A percentile compares a stretch with the other conserved stretches of the same genome.
Conservation (phyloP, 2,329 filamentous ascomycete genomes). For the Furcasterigmium sp. region DNA sequence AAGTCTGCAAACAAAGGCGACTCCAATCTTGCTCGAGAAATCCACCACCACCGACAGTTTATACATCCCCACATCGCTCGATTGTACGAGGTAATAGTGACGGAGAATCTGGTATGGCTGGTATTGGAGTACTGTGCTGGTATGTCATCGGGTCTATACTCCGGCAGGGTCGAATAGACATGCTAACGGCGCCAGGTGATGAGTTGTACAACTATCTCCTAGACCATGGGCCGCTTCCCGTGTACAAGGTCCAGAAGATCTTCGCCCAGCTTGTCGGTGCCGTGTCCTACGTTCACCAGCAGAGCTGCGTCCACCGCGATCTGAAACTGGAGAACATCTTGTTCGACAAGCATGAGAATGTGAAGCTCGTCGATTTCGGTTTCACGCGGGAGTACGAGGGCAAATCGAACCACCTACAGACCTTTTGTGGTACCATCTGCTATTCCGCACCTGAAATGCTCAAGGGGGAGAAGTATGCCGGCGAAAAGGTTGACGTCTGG, state of each 20-base stretch:
- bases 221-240: slow-evolving; percentile 75
- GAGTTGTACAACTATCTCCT: slow-evolving; percentile 96
- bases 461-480: slow-evolving; percentile 95
- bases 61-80: slow-evolving; percentile 95
- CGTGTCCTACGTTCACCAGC: slow-evolving; percentile 89
- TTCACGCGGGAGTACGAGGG: slow-evolving; percentile 98
- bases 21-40: slow-evolving; percentile 91
- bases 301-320: slow-evolving; percentile 94
- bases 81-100: slow-evolving; percentile 97
- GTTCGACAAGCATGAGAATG: slow-evolving; percentile 93
- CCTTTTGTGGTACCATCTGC: slow-evolving; percentile 95
- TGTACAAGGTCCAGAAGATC: slow-evolving; percentile 86
- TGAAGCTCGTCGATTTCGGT: slow-evolving; percentile 96
- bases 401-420: slow-evolving; percentile 89
- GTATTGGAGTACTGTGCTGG: slow-evolving; percentile 94
- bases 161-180: slow-evolving; percentile 9
- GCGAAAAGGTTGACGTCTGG: slow-evolving; percentile 97
- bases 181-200: slow-evolving; percentile 58
- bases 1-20: slow-evolving; percentile 97
- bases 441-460: slow-evolving; percentile 99
- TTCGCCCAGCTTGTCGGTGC: slow-evolving; percentile 95
- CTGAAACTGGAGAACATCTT: slow-evolving; percentile 96
- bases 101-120: slow-evolving; percentile 90
- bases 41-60: slow-evolving; percentile 97
- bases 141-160: no score